Conservation (phyloP, 805 yeast species). For the Pichia insulana region DNA sequence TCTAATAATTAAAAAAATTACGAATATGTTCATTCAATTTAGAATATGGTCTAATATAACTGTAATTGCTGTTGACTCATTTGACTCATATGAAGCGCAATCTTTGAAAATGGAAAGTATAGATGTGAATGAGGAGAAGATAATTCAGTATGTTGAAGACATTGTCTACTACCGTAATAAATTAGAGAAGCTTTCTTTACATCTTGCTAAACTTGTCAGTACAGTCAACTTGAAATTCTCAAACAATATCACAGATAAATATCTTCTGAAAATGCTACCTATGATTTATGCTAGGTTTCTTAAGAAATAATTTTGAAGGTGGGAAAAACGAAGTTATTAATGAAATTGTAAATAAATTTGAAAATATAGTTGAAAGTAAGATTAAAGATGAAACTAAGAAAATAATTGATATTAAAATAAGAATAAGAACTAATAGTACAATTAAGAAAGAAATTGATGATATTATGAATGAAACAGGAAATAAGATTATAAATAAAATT, state of each 20-base stretch:
- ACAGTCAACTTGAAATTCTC: background rate
- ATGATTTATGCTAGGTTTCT: conserved; percentile 63
- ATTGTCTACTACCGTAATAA: background rate
- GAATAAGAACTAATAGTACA: no score
- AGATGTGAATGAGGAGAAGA: background rate
- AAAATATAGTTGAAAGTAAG: no score
- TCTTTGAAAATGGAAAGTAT: background rate
- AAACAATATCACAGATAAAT: background rate
- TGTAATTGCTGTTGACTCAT: background rate
- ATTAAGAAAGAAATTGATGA: no score
- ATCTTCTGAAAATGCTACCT: conserved; percentile 34
- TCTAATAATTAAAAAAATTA: conserved; percentile 42
- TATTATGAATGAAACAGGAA: no score
- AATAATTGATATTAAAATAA: no score
- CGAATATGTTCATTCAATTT: conserved; percentile 50
- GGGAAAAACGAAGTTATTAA: no score
- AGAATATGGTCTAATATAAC: conserved; percentile 36
- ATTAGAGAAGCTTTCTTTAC: conserved; percentile 2
- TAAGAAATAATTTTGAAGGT: conserved; percentile 59
- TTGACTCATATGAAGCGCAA: background rate
- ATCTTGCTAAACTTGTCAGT: background rate
- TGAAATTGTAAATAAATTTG: no score
- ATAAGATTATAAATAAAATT: no score
- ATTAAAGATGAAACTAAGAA: no score
- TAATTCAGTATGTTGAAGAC: conserved; percentile 2